Evolutionary conservation across 2,329 filamentous ascomycete species (phyloP), one percentile per base, ranked within the genome.

Genomic region (Purpureocillium takamizusanense): DNA sequence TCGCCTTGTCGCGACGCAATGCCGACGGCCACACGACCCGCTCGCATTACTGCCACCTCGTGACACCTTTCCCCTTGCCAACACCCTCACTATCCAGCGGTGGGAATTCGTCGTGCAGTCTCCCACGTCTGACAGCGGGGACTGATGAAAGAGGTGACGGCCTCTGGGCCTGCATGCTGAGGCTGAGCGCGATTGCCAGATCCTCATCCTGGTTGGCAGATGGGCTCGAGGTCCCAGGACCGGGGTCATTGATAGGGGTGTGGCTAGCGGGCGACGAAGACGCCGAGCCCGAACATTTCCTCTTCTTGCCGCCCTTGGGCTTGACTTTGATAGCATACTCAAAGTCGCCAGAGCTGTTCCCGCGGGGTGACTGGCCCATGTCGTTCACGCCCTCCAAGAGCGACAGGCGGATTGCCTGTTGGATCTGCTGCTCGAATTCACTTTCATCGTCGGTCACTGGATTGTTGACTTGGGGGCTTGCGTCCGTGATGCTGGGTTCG

Each of bases 371-470:
- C 32, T 66, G 59, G 2, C 61, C 65, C 2, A 53, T 49, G 21
- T 72, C 70, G 38, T 72, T 67, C 29, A 67, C 65, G 6, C 67
- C 66, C 46, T 81, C 76, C 37, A 80, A 60, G 7, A 81, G 58
- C 2, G 75, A 80, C 9, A 81, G 60, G 0, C 76, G 71, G 30
- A 82, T 76, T 1, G 78, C 78, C 38, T 75, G 69, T 55, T 81
- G 76, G 9, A 81, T 69, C 49, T 78, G 74, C 36, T 69, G 66
- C 50, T 82, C 77, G 42, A 74, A 77, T 17, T 78, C 72, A 35
- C 69, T 70, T 33, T 72, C 69, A 4, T 59, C 56, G 8, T 51
- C 46, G 11, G 59, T 50, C 13, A 51, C 41, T 11, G 50, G 6
- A 10, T 25, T 44, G 7, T 46, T 46, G 3, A 52, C 48, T 3